Evolutionary conservation across 495 filamentous ascomycete species (phyloP), one percentile per base, ranked within the genome.

Genomic region (Cenococcum geophilum): DNA sequence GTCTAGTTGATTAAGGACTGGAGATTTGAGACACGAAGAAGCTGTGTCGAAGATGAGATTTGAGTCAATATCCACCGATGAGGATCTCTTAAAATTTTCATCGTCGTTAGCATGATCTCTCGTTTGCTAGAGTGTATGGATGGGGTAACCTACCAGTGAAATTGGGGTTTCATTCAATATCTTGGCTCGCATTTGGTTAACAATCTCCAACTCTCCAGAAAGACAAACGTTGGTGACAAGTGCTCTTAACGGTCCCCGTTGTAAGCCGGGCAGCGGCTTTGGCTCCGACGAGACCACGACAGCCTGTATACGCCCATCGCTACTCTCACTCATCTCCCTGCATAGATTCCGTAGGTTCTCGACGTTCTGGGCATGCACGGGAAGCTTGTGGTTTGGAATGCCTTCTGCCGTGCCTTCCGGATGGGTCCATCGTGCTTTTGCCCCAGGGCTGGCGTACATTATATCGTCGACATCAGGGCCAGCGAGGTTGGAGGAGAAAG

Each of bases 381-480:
- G 93, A 27, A 98, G 78, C 67, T 92, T 86, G 76, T 93, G 83
- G 34, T 89, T 85, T 4, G 89, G 86, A 21, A 86, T 83, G 64
- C 90, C 87, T 67, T 93, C 89, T 55, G 88, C 84, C 51, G 85
- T 87, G 61, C 86, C 90, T 71, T 88, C 89, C 59, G 95, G 86
- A 72, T 95, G 91, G 22, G 89, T 90, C 93, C 93, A 98, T 66
- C 88, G 85, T 60, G 88, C 83, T 11, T 92, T 81, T 43, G 91
- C 91, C 57, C 86, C 85, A 58, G 83, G 80, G 61, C 85, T 95
- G 62, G 91, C 91, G 75, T 96, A 88, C 54, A 97, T 78, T 64
- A 97, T 88, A 73, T 97, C 91, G 69, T 95, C 88, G 67, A 83
- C 82, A 65, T 96, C 89, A 65, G 93, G 93, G 27, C 95, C 93